These are phyloP conservation scores for Synchytrium microbalum DNA, from an alignment of 371 early-diverging fungal genomes.

Conservation along the genomic window DNA sequence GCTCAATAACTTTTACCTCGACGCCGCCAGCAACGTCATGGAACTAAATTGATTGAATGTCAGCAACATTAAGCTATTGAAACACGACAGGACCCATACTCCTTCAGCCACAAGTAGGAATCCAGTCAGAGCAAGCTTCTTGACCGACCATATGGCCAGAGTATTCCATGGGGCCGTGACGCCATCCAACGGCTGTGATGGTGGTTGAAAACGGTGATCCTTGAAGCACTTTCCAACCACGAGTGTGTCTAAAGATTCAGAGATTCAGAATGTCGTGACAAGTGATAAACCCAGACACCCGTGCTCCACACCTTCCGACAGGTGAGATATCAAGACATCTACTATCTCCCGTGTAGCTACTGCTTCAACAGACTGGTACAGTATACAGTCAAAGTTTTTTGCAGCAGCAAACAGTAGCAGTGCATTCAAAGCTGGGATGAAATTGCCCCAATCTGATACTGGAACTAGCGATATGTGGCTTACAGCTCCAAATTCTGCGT, in stretches of 20 bases:
- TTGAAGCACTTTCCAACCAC: conserved; percentile 6
- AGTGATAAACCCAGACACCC: neutral
- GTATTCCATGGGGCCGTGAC: conserved; percentile 5
- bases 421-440: conserved; percentile 2
- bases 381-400: neutral
- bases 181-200: neutral
- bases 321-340: neutral
- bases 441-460: neutral
- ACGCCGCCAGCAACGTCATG: neutral
- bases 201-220: neutral
- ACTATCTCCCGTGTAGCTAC: neutral
- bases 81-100: neutral
- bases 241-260: neutral
- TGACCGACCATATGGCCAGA: neutral
- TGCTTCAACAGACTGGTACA: conserved; percentile 2
- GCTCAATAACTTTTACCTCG: too few species aligned
- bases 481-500: neutral
- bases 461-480: neutral
- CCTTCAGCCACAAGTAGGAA: conserved; percentile 1
- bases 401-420: neutral
- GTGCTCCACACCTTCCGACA: neutral
- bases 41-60: neutral
- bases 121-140: conserved; percentile 3
- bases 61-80: neutral
- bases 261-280: neutral